Percentiles rank a stretch among this genome's conserved stretches.
Evolutionary conservation across 768 basidiomycete genomes (phyloP).

Genomic region (Suillus brevipes): DNA sequence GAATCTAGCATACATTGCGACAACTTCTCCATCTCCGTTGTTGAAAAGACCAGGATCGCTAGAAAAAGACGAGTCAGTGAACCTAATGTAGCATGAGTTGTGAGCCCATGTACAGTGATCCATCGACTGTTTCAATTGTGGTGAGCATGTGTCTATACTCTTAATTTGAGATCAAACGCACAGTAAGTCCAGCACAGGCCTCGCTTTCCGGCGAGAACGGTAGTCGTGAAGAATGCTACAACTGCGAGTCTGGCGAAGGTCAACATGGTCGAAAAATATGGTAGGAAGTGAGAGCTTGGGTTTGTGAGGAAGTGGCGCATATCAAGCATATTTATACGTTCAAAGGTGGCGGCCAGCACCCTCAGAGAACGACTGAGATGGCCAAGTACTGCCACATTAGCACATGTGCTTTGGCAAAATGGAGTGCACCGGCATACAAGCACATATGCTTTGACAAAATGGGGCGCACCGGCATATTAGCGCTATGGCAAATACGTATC

Average conservation of each 20-base stretch:
- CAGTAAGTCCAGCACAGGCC: constrained; percentile 40
- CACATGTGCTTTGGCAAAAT: background rate
- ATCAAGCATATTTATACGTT: background rate
- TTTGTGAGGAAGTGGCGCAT: background rate
- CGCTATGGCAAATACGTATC: background rate
- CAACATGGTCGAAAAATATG: constrained; percentile 17
- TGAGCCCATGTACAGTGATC: constrained; percentile 27
- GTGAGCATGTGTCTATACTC: background rate
- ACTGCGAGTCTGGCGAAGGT: constrained; percentile 16
- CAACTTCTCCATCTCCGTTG: constrained; percentile 35
- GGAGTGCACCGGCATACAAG: no score
- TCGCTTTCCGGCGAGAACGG: constrained; percentile 37
- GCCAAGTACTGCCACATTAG: background rate
- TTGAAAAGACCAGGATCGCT: constrained; percentile 33
- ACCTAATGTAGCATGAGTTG: background rate
- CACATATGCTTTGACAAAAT: background rate
- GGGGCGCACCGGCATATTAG: background rate
- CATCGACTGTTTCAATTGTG: constrained; percentile 23
- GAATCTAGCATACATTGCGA: constrained; percentile 29
- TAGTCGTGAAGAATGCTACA: constrained; percentile 17
- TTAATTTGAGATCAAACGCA: constrained; percentile 16
- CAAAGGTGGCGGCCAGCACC: background rate
- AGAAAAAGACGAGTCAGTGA: constrained; percentile 5
- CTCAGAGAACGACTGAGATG: background rate
- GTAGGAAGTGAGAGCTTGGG: background rate